Conservation (phyloP, 257 asterid species). For the Plectranthus barbatus region DNA sequence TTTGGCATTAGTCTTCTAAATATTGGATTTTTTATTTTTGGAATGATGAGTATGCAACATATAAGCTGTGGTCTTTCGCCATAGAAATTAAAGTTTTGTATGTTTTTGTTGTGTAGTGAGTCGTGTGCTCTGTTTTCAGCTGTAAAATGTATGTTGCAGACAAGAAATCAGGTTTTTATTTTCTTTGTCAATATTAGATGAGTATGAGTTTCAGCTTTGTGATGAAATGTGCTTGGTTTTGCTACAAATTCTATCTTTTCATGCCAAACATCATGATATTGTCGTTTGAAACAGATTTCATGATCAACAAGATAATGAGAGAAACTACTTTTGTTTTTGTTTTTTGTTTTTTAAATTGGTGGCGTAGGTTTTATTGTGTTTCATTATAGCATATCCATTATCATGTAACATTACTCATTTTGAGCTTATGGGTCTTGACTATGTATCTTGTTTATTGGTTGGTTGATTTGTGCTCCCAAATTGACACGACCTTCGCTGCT, state of each 20-base stretch:
- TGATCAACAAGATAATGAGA: neutral
- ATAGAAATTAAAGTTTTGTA: neutral
- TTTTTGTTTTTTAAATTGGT: neutral
- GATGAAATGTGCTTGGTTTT: too few species aligned
- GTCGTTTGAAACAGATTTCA: neutral
- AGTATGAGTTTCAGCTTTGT: neutral
- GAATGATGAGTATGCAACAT: slow-evolving; percentile 3
- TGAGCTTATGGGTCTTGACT: neutral
- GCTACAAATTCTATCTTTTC: neutral
- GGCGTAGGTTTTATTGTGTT: neutral
- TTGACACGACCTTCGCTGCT: neutral
- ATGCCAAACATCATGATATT: neutral
- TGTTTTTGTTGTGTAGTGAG: neutral
- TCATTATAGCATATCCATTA: neutral
- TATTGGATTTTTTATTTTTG: neutral
- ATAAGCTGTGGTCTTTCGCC: neutral
- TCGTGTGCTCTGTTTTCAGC: neutral
- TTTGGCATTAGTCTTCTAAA: neutral
- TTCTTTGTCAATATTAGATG: neutral
- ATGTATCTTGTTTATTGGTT: neutral
- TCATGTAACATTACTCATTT: neutral
- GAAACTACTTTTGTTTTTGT: neutral
- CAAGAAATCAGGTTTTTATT: neutral
- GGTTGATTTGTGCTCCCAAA: neutral
- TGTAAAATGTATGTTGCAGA: too few species aligned